Percentiles rank a stretch among this genome's conserved stretches.
phyloP scores from a whole-genome alignment of 148 eudicot genomes.

The Rhododendron ovatum region DNA sequence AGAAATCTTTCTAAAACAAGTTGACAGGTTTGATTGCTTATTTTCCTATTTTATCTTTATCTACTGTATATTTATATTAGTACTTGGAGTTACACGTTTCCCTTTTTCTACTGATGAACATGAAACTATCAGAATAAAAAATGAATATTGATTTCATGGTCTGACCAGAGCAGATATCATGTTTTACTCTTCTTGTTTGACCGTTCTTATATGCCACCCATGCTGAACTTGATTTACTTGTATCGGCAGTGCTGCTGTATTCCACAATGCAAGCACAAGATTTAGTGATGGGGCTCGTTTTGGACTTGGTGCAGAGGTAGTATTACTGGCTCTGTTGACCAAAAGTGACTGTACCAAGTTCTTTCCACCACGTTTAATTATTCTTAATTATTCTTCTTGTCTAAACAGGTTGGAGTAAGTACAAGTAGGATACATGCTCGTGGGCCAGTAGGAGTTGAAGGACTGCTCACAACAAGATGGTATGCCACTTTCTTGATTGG shows the following conservation, averaged over 20 bases:
- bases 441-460: constrained; percentile 98
- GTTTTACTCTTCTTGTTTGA: not conserved
- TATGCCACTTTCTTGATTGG: constrained; percentile 22
- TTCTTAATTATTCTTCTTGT: constrained; percentile 8
- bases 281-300: constrained; percentile 95
- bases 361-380: not conserved
- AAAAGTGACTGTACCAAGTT: not conserved
- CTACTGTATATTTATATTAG: not conserved
- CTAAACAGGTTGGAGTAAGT: constrained; percentile 86
- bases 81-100: not conserved
- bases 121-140: not conserved
- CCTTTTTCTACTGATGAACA: not conserved
- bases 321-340: not conserved
- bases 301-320: constrained; percentile 97
- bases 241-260: constrained; percentile 89
- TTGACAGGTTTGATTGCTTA: constrained; percentile 63
- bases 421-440: constrained; percentile 98
- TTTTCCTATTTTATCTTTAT: not conserved
- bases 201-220: not conserved
- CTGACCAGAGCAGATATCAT: not conserved
- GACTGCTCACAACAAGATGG: constrained; percentile 91
- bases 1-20: constrained; percentile 66
- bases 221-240: not conserved
- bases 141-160: not conserved
- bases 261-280: constrained; percentile 95